phyloP scores from a whole-genome alignment of 2,329 filamentous ascomycete species.

The Parastagonospora nodorum region DNA sequence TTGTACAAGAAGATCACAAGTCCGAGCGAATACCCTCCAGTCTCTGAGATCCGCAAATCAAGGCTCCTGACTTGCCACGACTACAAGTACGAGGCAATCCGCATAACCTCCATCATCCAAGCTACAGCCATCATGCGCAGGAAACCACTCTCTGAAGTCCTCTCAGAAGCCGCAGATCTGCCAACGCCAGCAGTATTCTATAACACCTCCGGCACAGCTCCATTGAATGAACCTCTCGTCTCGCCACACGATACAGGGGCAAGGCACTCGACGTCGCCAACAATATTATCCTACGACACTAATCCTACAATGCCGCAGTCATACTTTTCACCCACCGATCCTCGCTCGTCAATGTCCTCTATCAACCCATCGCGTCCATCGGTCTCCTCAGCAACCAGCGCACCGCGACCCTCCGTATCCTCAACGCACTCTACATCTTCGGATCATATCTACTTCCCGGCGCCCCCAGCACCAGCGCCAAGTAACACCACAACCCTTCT shows the following conservation, averaged over 20 bases:
- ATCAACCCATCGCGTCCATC: conserved; percentile 6
- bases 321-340: not conserved
- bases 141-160: conserved; percentile 33
- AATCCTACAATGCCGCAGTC: conserved; percentile 14
- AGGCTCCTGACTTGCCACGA: conserved; percentile 22
- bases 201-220: conserved; percentile 10
- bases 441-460: conserved; percentile 6
- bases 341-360: conserved; percentile 9
- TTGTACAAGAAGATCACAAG: conserved; percentile 27
- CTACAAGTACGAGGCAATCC: conserved; percentile 45
- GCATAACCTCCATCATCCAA: conserved; percentile 37
- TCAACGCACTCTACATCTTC: conserved; percentile 10
- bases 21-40: conserved; percentile 15
- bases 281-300: conserved; percentile 17
- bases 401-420: conserved; percentile 9
- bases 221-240: conserved; percentile 18
- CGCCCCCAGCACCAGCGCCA: conserved; percentile 2
- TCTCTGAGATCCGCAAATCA: conserved; percentile 12
- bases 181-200: conserved; percentile 3
- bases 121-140: conserved; percentile 37
- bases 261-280: conserved; percentile 25
- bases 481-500: conserved; percentile 22
- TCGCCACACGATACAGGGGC: conserved; percentile 21
- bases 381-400: conserved; percentile 6
- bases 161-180: conserved; percentile 15